Conservation (phyloP, 2,329 filamentous ascomycete genomes). For the Aspergillus japonicus region DNA sequence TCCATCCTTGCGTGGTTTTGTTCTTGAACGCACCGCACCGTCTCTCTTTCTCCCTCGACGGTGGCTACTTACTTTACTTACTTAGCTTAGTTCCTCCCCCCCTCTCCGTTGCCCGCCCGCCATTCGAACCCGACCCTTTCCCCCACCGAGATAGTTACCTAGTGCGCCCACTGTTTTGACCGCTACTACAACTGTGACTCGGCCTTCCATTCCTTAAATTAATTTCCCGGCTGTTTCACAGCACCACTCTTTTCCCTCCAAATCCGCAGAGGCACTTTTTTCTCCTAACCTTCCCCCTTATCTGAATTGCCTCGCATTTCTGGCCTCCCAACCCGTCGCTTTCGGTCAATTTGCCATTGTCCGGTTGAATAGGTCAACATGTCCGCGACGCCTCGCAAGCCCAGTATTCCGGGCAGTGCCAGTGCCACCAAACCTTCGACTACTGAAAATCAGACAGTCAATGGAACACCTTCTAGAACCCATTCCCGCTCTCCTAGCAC, state of each 20-base stretch:
- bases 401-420: constrained; percentile 35
- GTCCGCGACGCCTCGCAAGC: constrained; percentile 47
- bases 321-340: constrained; percentile 5
- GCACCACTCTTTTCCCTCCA: constrained; percentile 7
- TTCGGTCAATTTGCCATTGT: constrained; percentile 11
- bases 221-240: constrained; percentile 29
- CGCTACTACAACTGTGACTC: constrained; percentile 25
- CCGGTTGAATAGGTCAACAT: constrained; percentile 26
- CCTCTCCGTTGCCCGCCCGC: constrained; percentile 1
- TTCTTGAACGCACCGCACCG: neutral
- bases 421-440: constrained; percentile 34
- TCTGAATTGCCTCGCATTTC: constrained; percentile 14
- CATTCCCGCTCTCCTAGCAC: constrained; percentile 52
- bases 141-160: constrained; percentile 17
- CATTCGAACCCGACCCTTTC: constrained; percentile 3
- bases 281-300: constrained; percentile 9
- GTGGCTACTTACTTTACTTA: constrained; percentile 14
- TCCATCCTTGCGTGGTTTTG: constrained; percentile 5
- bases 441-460: constrained; percentile 29
- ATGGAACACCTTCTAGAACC: constrained; percentile 38
- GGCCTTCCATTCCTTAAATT: constrained; percentile 24
- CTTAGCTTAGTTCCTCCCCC: constrained; percentile 1
- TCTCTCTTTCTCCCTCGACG: constrained; percentile 1
- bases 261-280: constrained; percentile 1
- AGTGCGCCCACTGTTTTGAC: constrained; percentile 29